A percentile compares a stretch with the other conserved stretches of the same genome.
phyloP scores from a whole-genome alignment of 2,329 filamentous ascomycete genomes.

The Fusarium tupiense region DNA sequence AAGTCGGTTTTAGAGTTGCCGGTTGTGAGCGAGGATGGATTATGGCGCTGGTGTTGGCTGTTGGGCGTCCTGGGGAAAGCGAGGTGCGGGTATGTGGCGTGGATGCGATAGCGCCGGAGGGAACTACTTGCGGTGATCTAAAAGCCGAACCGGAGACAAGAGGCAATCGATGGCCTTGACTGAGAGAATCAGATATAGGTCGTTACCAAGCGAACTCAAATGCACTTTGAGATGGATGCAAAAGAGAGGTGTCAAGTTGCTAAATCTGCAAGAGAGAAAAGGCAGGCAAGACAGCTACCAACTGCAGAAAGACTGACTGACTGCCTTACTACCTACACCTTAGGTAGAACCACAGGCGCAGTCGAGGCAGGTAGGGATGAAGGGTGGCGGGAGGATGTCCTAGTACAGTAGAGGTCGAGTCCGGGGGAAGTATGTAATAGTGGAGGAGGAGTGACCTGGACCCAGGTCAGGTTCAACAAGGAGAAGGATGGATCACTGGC shows the following conservation, averaged over 20 bases:
- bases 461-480: background rate
- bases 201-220: background rate
- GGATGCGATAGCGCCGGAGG: constrained; percentile 37
- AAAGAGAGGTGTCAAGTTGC: constrained; percentile 9
- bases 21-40: constrained; percentile 24
- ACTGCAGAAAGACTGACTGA: background rate
- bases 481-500: constrained; percentile 19
- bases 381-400: constrained; percentile 35
- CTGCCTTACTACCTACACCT: background rate
- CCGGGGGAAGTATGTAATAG: constrained; percentile 30
- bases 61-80: constrained; percentile 20
- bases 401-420: constrained; percentile 28
- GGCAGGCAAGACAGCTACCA: background rate
- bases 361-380: constrained; percentile 24
- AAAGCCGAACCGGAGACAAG: constrained; percentile 17
- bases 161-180: constrained; percentile 1
- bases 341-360: background rate
- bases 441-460: constrained; percentile 20
- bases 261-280: background rate
- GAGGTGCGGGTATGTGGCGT: constrained; percentile 41
- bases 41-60: constrained; percentile 16
- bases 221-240: background rate
- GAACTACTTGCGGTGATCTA: constrained; percentile 32
- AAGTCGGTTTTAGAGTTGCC: constrained; percentile 27
- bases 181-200: background rate